Conservation (phyloP, 2,329 filamentous ascomycete species). For the Beauveria sp. region DNA sequence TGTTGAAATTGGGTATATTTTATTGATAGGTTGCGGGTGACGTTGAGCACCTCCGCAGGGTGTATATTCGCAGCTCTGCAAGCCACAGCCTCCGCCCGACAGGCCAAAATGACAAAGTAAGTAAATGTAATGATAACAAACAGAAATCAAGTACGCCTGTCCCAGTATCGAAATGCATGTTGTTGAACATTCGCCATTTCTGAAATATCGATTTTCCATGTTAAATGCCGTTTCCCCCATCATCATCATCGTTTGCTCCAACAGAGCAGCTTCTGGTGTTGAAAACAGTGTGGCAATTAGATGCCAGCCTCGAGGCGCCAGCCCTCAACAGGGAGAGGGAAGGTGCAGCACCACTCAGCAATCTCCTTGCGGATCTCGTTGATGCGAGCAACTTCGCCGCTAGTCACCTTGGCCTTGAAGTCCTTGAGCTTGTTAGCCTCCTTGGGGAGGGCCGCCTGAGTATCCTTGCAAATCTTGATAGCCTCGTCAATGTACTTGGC, state of each 20-base stretch:
- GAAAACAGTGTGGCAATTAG: conserved; percentile 27
- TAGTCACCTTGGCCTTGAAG: conserved; percentile 88
- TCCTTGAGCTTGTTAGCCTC: conserved; percentile 99
- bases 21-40: conserved; percentile 2
- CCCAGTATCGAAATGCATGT: conserved; percentile 10
- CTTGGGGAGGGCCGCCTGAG: conserved; percentile 82
- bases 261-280: background rate
- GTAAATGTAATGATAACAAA: background rate
- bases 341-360: conserved; percentile 73
- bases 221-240: conserved; percentile 11
- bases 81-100: background rate
- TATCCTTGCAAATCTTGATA: conserved; percentile 84
- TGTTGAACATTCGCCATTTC: conserved; percentile 13
- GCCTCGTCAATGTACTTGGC: conserved; percentile 80
- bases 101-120: background rate
- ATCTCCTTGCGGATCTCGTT: conserved; percentile 84
- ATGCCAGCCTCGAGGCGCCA: conserved; percentile 56
- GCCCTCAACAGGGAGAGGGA: conserved; percentile 84
- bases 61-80: background rate
- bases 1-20: conserved; percentile 11
- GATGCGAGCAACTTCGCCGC: conserved; percentile 74
- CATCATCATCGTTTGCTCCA: background rate
- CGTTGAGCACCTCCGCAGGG: conserved; percentile 8
- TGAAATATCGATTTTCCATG: conserved; percentile 6
- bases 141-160: conserved; percentile 1